These are phyloP conservation scores for Porcisia hertigi DNA, from an alignment of 208 protist species.

Conservation along the genomic window DNA sequence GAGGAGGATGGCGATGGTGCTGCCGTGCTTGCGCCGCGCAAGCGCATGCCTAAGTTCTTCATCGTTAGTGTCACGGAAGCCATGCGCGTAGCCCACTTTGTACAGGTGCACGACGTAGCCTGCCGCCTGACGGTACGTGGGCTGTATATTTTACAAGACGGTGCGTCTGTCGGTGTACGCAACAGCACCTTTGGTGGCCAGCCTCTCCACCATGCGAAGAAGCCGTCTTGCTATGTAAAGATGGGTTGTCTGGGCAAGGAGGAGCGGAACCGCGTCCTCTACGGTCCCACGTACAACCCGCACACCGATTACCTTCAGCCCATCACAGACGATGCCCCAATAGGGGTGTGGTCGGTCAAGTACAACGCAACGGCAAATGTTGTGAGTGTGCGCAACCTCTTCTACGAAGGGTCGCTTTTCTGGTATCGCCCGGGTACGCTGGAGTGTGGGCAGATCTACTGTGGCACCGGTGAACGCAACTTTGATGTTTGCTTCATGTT, in stretches of 20 bases:
- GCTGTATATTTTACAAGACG: slow-evolving; percentile 62
- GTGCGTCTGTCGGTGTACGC: slow-evolving; percentile 36
- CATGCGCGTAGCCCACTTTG: slow-evolving; percentile 85
- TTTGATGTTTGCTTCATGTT: slow-evolving; percentile 88
- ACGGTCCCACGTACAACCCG: slow-evolving; percentile 82
- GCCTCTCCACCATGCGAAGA: slow-evolving; percentile 71
- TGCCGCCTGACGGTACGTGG: slow-evolving; percentile 82
- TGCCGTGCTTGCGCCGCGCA: slow-evolving; percentile 47
- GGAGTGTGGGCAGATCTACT: slow-evolving; percentile 88
- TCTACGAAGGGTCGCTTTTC: slow-evolving; percentile 87
- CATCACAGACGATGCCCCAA: slow-evolving; percentile 86
- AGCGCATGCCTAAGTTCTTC: slow-evolving; percentile 66
- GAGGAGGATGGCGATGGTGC: slow-evolving; percentile 56
- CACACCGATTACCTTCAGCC: slow-evolving; percentile 82
- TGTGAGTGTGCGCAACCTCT: slow-evolving; percentile 82
- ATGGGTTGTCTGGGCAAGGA: slow-evolving; percentile 38
- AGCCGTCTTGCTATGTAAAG: slow-evolving; percentile 86
- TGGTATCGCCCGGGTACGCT: slow-evolving; percentile 82
- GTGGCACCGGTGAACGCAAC: slow-evolving; percentile 81
- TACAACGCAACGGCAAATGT: slow-evolving; percentile 81
- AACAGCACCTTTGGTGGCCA: slow-evolving; percentile 84
- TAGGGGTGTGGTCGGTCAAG: slow-evolving; percentile 87
- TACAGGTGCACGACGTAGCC: slow-evolving; percentile 69
- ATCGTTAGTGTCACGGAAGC: slow-evolving; percentile 78
- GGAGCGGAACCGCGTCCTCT: slow-evolving; percentile 59